Base-by-base conservation (phyloP, 257 asterid genomes). In the Thymus quinquecostatus region DNA sequence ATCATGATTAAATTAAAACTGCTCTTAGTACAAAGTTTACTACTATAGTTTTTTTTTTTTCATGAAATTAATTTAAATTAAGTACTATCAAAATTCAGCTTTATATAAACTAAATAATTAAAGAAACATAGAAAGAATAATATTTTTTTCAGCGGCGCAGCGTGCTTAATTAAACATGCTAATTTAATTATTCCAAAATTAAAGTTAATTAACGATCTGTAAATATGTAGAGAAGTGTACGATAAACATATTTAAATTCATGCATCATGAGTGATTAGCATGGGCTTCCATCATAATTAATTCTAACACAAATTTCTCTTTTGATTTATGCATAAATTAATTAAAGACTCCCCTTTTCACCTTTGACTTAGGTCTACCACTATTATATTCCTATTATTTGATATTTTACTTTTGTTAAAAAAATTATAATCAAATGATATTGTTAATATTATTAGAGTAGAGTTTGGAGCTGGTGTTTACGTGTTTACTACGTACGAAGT, bases 161-260 rank as follows among this genome's bases (percentile, higher is more conserved):
- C 75, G 74, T 72, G 82, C 82, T 77, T 62, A 78, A 72, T 77
- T 62, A 78, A 72, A 47, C 34, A 67, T 71, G 30, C 1, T 41
- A 34, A 56, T 40, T 72, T 51, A 50, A 50, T 72, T 4, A 66
- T 50, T 60, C 29, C 29, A 13, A 49, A 71, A 64, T 27, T 56
- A 56, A 55, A 21, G 21, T 21, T 21, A 21, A 36, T 36, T 3
- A 36, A 36, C 40, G 40, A 36, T 36, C 40, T 36, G 5, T 36
- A 36, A 0, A 40, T 30, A 12, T 30, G 43, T 21, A 21, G 21
- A 8, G 41, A 68, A 76, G 72, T 70, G 73, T 56, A 68, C 41
- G 27, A 57, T 34, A 64, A 66, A 64, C 44, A 50, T 41, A 5
- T 64, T 29, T 33, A 51, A 9, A 10, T 61, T 34, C 4, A 60